Evolutionary conservation across 106 monocot genomes (phyloP), one percentile per base, ranked within the genome.

Genomic region (Xerophyta viscosa): DNA sequence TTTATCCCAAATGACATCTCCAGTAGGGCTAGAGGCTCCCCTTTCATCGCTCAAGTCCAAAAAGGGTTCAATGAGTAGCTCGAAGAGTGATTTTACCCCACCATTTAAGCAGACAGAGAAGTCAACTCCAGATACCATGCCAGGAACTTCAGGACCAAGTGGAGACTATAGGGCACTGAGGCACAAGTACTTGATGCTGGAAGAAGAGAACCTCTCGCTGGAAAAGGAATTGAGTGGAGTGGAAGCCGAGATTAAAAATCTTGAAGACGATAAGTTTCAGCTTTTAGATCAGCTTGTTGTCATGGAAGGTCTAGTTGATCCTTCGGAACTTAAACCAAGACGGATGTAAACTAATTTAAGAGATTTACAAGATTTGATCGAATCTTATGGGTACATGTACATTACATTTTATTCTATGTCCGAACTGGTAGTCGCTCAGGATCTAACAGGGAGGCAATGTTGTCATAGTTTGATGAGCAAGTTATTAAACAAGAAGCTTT

Each of bases 281-380:
- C 76, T 98, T 15, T 66, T 98, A 29, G 89, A 98, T 61, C 70
- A 83, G 62, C 98, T 86, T 50, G 82, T 90, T 61, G 79, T 98
- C 41, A 60, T 98, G 33, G 98, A 98, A 80, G 98, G 89, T 44
- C 77, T 90, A 50, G 41, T 98, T 11, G 79, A 85, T 58, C 82
- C 89, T 57, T 71, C 79, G 15, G 79, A 82, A 41, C 19, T 81
- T 46, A 59, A 68, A 37, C 28, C 56, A 17, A 46, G 46, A 39
- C 15, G 39, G 15, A 39, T 8, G 39, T 39, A 3, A 39, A 39
- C 1, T 7, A 8, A 39, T 8, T 39, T 3, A n/a, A n/a, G n/a
- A n/a, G n/a, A n/a, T n/a, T n/a, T n/a, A n/a, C n/a, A n/a, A n/a
- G n/a, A n/a, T n/a, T n/a, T n/a, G n/a, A n/a, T n/a, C n/a, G n/a